Evolutionary conservation across 1,139 yeast species (phyloP).

Genomic region (Suhomyces panamericanus): DNA sequence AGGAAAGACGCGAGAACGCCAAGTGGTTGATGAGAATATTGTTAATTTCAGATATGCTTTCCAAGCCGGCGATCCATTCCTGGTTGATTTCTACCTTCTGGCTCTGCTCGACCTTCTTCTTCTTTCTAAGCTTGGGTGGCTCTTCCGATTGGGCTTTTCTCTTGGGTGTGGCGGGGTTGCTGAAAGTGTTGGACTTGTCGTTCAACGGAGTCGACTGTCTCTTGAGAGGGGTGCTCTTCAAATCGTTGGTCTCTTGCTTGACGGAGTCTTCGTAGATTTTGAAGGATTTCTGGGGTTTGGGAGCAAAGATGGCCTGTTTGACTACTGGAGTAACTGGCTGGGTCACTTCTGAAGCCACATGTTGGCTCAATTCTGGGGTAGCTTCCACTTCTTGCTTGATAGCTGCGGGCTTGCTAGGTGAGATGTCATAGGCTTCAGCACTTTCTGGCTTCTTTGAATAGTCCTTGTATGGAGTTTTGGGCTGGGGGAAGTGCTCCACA

Average conservation of each 20-base stretch:
- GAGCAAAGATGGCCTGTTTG: conserved; percentile 16
- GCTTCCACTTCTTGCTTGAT: not conserved
- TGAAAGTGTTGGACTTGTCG: conserved; percentile 26
- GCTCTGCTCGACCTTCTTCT: conserved; percentile 14
- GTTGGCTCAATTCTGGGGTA: not conserved
- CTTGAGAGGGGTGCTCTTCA: conserved; percentile 8
- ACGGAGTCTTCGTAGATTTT: conserved; percentile 18
- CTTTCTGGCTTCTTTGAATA: conserved; percentile 2
- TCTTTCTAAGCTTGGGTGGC: conserved; percentile 22
- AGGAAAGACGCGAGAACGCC: conserved; percentile 85
- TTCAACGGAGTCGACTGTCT: conserved; percentile 25
- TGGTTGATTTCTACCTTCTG: conserved; percentile 27
- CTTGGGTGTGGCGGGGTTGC: conserved; percentile 20
- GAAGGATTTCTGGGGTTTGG: conserved; percentile 15
- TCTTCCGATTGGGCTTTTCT: conserved; percentile 34
- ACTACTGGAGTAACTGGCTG: not conserved
- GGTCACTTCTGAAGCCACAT: no score
- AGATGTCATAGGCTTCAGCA: conserved; percentile 11
- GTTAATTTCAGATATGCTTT: conserved; percentile 51
- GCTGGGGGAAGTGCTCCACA: conserved; percentile 8
- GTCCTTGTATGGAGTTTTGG: conserved; percentile 16
- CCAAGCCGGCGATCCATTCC: conserved; percentile 31
- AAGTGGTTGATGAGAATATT: conserved; percentile 77
- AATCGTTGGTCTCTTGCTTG: not conserved
- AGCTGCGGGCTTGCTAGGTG: conserved; percentile 17